Conservation (phyloP, 176 grass and related monocot genomes). For the Eremochloa ophiuroides region DNA sequence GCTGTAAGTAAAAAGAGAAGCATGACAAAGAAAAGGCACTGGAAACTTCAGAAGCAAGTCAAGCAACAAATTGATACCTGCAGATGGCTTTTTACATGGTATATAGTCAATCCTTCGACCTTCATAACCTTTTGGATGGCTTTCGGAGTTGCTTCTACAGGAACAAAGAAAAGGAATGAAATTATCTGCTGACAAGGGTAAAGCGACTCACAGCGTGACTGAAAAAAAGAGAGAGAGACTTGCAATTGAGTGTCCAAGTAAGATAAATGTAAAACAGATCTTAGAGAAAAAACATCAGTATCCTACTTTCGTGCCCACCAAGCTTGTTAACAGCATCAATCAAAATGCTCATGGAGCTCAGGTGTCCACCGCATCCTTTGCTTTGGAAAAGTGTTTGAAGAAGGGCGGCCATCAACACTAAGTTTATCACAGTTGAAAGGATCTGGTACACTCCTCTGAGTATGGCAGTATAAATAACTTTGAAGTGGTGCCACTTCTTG, state of each 20-base stretch:
- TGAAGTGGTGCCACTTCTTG: slow-evolving; percentile 3
- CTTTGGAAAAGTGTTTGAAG: slow-evolving; percentile 39
- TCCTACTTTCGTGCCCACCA: slow-evolving; percentile 78
- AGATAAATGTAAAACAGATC: neutral
- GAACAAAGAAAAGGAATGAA: neutral
- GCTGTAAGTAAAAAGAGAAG: slow-evolving; percentile 22
- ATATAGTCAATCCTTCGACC: slow-evolving; percentile 81
- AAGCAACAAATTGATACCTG: slow-evolving; percentile 49
- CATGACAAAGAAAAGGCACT: neutral
- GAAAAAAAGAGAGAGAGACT: neutral
- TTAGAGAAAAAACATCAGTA: neutral
- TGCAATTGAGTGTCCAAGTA: neutral
- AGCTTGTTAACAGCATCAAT: slow-evolving; percentile 72
- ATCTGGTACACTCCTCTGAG: slow-evolving; percentile 22
- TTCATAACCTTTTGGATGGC: slow-evolving; percentile 82
- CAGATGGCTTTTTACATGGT: slow-evolving; percentile 89
- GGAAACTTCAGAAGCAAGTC: neutral
- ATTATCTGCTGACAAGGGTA: neutral
- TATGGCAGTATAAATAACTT: slow-evolving; percentile 20
- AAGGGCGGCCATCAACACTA: slow-evolving; percentile 29
- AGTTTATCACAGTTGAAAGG: slow-evolving; percentile 35
- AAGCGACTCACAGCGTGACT: neutral
- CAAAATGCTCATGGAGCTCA: slow-evolving; percentile 75
- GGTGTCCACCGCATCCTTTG: slow-evolving; percentile 78
- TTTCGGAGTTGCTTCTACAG: slow-evolving; percentile 87